Evolutionary conservation across 2,329 filamentous ascomycete genomes (phyloP).

Genomic region (Cryphonectria radicalis): DNA sequence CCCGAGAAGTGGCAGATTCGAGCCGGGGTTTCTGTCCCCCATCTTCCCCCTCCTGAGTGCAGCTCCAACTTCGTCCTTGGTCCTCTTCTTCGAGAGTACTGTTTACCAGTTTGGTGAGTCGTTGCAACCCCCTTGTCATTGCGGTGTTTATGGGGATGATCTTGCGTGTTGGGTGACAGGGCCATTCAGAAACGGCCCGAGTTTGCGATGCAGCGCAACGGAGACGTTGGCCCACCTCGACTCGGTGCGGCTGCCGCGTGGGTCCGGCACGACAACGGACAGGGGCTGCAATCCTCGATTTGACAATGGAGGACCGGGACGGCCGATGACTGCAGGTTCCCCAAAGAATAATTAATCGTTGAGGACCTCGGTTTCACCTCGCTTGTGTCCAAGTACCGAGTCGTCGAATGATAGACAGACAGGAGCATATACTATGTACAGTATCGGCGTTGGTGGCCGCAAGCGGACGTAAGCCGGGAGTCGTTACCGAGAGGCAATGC

Average conservation of each 20-base stretch:
- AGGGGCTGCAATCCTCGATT: not conserved
- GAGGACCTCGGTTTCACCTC: not conserved
- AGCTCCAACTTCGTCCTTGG: not conserved
- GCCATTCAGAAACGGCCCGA: not conserved
- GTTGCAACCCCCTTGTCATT: not conserved
- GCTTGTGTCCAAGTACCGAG: not conserved
- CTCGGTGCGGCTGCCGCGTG: not conserved
- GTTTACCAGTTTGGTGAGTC: not conserved
- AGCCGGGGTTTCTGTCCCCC: not conserved
- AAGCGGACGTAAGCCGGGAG: conserved; percentile 1
- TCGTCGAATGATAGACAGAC: not conserved
- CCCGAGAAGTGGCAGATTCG: not conserved
- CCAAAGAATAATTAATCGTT: not conserved
- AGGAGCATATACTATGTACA: not conserved
- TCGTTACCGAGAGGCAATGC: not conserved
- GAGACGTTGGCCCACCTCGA: not conserved
- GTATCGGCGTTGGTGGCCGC: not conserved
- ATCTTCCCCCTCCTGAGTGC: not conserved
- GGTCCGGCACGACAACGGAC: not conserved
- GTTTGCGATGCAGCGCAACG: not conserved
- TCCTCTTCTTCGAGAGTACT: not conserved
- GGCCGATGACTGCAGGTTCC: not conserved
- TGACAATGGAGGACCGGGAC: not conserved
- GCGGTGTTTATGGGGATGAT: not conserved
- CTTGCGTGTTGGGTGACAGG: not conserved